A percentile compares a stretch with the other conserved stretches of the same genome.
These are phyloP conservation scores for Quercus dentata DNA, from an alignment of 306 rosid species.

Conservation along the genomic window DNA sequence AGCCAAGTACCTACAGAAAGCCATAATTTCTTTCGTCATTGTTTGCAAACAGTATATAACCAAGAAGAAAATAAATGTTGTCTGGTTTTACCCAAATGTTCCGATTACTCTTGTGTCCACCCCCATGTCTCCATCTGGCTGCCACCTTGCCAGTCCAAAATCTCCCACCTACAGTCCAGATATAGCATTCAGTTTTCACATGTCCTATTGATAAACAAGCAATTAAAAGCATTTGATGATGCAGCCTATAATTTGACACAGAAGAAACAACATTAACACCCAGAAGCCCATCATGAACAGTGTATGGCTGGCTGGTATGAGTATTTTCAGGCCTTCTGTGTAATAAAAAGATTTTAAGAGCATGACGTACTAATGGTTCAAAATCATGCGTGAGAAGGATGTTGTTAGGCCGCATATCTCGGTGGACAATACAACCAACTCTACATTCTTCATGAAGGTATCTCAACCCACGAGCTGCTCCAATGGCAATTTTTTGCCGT, in stretches of 20 bases:
- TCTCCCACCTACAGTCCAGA: conserved; percentile 84
- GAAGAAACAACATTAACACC: not conserved
- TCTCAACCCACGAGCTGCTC: conserved; percentile 97
- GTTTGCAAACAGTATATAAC: conserved; percentile 1
- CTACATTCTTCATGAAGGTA: conserved; percentile 99
- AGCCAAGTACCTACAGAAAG: conserved; percentile 68
- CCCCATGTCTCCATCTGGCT: conserved; percentile 86
- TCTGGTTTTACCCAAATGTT: conserved; percentile 69
- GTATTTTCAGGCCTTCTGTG: not conserved
- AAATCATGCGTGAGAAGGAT: conserved; percentile 97
- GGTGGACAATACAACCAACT: conserved; percentile 99
- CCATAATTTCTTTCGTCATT: conserved; percentile 4
- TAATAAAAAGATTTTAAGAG: conserved; percentile 7
- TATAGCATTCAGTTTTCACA: conserved; percentile 17
- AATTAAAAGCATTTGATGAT: conserved; percentile 2
- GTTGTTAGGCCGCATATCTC: conserved; percentile 92
- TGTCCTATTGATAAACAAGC: conserved; percentile 5
- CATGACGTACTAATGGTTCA: conserved; percentile 77
- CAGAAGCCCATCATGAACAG: not conserved
- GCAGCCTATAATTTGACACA: not conserved
- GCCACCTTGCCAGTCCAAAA: conserved; percentile 99
- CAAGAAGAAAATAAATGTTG: not conserved
- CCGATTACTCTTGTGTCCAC: conserved; percentile 95
- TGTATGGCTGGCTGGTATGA: not conserved
- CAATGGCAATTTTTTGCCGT: conserved; percentile 77